Evolutionary conservation across 495 filamentous ascomycete genomes (phyloP).

Genomic region (Evansstolkia leycettana): DNA sequence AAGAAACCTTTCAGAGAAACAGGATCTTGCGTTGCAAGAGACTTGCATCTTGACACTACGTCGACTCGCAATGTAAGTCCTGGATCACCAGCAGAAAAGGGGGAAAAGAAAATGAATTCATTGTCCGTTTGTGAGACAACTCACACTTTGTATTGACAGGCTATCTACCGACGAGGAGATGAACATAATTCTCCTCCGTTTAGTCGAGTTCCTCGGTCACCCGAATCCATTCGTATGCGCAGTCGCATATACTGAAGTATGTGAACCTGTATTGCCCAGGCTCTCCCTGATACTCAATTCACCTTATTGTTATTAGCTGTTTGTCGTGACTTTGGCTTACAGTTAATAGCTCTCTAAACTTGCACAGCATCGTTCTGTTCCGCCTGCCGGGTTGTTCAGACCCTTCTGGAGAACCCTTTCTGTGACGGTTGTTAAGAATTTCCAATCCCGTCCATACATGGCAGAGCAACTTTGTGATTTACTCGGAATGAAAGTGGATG

Average conservation of each 20-base stretch:
- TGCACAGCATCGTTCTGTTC: slow-evolving; percentile 46
- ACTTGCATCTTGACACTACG: slow-evolving; percentile 77
- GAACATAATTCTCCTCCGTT: slow-evolving; percentile 68
- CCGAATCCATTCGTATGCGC: slow-evolving; percentile 66
- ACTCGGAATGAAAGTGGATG: slow-evolving; percentile 54
- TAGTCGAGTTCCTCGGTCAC: slow-evolving; percentile 80
- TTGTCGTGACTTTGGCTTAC: slow-evolving; percentile 4
- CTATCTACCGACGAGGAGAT: slow-evolving; percentile 63
- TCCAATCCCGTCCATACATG: slow-evolving; percentile 68
- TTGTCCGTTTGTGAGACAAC: slow-evolving; percentile 3
- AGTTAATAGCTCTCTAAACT: slow-evolving; percentile 44
- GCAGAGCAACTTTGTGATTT: slow-evolving; percentile 70
- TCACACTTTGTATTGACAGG: slow-evolving; percentile 15
- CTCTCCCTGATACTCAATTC: background rate
- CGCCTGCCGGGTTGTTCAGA: slow-evolving; percentile 54
- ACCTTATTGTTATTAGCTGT: too few relatives aligned
- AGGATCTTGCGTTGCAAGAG: slow-evolving; percentile 55
- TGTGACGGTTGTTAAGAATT: slow-evolving; percentile 64
- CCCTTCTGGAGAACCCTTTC: slow-evolving; percentile 83
- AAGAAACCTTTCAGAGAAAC: slow-evolving; percentile 52
- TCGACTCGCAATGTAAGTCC: slow-evolving; percentile 53
- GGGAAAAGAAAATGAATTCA: too few relatives aligned
- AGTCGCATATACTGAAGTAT: slow-evolving; percentile 69
- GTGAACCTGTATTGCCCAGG: slow-evolving; percentile 5
- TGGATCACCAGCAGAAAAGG: too few relatives aligned